Base-by-base conservation (phyloP, 1,284 basidiomycete species). In the Coniferiporia weirii region DNA sequence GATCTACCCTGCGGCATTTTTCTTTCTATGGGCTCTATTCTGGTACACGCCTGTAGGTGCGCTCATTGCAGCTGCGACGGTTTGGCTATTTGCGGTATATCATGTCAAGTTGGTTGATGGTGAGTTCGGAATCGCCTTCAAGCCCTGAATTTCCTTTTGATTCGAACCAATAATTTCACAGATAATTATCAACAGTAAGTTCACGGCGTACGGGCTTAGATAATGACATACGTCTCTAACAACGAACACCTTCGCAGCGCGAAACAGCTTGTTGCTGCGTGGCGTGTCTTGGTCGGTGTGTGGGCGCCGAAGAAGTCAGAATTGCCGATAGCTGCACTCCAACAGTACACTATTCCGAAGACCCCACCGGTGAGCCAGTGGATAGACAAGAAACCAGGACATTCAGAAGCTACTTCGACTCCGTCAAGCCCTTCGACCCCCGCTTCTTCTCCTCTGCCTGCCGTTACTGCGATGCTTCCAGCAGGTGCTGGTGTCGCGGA, bases 241-340 rank as follows among this genome's bases (percentile, higher is more conserved):
- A 9, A 15, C 15, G 60, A 61, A 64, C 59, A 59, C 64, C 58
- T 56, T 57, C 61, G 43, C 64, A 91, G 89, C 52, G 81, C 83
- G 56, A 95, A 94, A 73, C 88, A 87, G 49, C 79, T 95, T 45
- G 79, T 88, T 34, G 90, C 93, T 4, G 85, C 93, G 10, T 97
- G 94, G 93, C 86, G 92, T 54, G 84, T 95, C 15, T 79, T 97
- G 12, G 82, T 95, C 63, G 95, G 93, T 12, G 84, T 96, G 10
- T 97, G 94, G 94, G 79, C 82, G 1, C 93, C 94, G 8, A 85
- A 84, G 68, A 76, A 75, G 45, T 91, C 84, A 81, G 93, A 96
- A 64, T 76, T 95, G 57, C 82, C 89, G 3, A 67, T 85, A 17
- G 66, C 78, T 20, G 84, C 85, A 7, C 77, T 95, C 44, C 79